These are phyloP conservation scores for Citrus sp. DNA, from an alignment of 345 rosid genomes.

Conservation along the genomic window DNA sequence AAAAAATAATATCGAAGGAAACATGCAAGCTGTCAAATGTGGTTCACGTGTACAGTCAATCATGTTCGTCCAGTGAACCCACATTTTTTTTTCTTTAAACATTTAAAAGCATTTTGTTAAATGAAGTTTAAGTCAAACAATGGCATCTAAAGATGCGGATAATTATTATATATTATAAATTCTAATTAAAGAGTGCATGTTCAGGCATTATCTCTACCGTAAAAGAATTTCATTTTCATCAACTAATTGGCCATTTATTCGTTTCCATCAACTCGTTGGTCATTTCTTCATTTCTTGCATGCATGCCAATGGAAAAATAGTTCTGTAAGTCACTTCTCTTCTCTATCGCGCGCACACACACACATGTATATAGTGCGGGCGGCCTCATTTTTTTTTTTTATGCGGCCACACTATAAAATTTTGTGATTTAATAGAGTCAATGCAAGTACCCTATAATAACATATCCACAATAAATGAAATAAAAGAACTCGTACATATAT, in stretches of 20 bases:
- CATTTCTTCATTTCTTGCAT: neutral
- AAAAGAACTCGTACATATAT: too few relatives aligned
- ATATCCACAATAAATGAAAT: too few relatives aligned
- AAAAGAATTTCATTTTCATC: neutral
- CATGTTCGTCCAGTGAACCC: neutral
- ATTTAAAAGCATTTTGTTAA: neutral
- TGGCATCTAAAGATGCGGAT: neutral
- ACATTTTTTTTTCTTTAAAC: too few relatives aligned
- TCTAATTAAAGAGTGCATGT: neutral
- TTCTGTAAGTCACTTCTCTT: too few relatives aligned
- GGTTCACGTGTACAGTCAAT: neutral
- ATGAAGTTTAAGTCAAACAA: neutral
- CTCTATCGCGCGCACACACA: too few relatives aligned
- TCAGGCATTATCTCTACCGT: neutral
- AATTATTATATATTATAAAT: neutral
- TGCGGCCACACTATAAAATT: too few relatives aligned
- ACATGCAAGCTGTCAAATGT: neutral
- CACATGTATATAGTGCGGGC: too few relatives aligned
- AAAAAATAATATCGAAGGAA: neutral
- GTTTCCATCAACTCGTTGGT: too few relatives aligned
- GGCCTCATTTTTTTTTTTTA: rapidly evolving
- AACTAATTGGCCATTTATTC: neutral
- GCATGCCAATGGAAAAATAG: too few relatives aligned
- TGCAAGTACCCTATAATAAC: too few relatives aligned
- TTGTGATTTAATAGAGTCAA: rapidly evolving